These are phyloP conservation scores for Claviceps sp. DNA, from an alignment of 2,329 filamentous ascomycete species.

Conservation along the genomic window DNA sequence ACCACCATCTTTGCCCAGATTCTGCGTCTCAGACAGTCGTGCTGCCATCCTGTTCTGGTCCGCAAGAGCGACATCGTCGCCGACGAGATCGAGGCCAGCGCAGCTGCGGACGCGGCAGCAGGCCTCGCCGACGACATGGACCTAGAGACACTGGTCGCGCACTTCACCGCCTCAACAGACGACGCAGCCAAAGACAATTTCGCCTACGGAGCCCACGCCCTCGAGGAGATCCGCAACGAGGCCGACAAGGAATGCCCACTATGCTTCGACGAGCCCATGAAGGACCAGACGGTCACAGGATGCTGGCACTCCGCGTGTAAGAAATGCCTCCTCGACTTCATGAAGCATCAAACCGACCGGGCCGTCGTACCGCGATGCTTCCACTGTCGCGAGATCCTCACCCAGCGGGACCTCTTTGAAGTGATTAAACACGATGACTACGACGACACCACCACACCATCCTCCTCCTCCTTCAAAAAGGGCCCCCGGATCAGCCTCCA, in stretches of 20 bases:
- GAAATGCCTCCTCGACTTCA: slow-evolving; percentile 79
- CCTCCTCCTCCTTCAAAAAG: slow-evolving; percentile 18
- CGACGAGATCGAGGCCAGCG: slow-evolving; percentile 72
- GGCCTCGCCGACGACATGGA: slow-evolving; percentile 95
- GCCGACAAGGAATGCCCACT: slow-evolving; percentile 83
- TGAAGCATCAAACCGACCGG: slow-evolving; percentile 71
- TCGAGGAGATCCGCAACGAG: slow-evolving; percentile 85
- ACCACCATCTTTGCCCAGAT: slow-evolving; percentile 98
- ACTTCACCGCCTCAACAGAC: slow-evolving; percentile 61
- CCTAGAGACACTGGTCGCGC: slow-evolving; percentile 68
- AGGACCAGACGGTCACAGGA: slow-evolving; percentile 82
- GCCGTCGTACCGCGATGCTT: slow-evolving; percentile 71
- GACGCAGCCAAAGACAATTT: slow-evolving; percentile 48
- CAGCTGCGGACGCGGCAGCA: slow-evolving; percentile 60
- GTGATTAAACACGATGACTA: slow-evolving; percentile 66
- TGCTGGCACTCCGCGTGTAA: slow-evolving; percentile 98
- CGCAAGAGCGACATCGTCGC: slow-evolving; percentile 73
- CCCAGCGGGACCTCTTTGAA: slow-evolving; percentile 76
- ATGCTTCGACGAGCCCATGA: slow-evolving; percentile 91
- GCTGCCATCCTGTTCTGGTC: slow-evolving; percentile 83
- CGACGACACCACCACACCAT: slow-evolving; percentile 14
- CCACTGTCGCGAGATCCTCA: slow-evolving; percentile 76
- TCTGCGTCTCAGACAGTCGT: slow-evolving; percentile 79
- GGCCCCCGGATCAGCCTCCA: slow-evolving; percentile 43
- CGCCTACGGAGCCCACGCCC: slow-evolving; percentile 67